Evolutionary conservation across 2,329 filamentous ascomycete genomes (phyloP), one percentile per base, ranked within the genome.

Genomic region (Botrytis sinoallii): DNA sequence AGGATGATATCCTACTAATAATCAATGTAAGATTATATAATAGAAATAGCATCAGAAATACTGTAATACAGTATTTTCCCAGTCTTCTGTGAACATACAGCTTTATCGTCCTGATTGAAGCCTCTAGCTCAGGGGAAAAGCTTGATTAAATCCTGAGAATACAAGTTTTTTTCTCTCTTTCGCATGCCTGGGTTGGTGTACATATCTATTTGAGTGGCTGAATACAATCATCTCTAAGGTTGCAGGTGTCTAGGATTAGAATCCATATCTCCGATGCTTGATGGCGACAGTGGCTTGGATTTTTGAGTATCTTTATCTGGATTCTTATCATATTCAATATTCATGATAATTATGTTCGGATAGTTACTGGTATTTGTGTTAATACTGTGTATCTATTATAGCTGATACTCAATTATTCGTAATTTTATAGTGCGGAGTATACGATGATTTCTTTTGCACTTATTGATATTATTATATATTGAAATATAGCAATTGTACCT

Each of bases 201-300:
- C 1, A 9, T 48, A 20, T 7, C 42, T 44, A 25, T 12, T 29
- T 60, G 59, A 61, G 35, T 61, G 59, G 59, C 59, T 40, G 12
- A 16, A 22, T 25, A 25, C 2, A 22, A 38, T n/a, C 48, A 32
- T 32, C 32, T 32, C 32, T 32, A 32, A 32, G 32, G 32, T 3
- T 32, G 32, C 32, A 32, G 32, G 32, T 61, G 35, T 40, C 59
- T 61, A n/a, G 60, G 61, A 44, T 42, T 44, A 22, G 52, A 44
- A 64, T n/a, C n/a, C n/a, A n/a, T 42, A 12, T 42, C 9, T 29
- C 61, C 61, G 61, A 44, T 44, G 61, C 38, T 5, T 20, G 38
- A 64, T 64, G 61, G 61, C 61, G 61, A 64, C 61, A 29, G 61
- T 64, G 61, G 61, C 61, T 44, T 64, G 38, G 25, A 10, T 40